Conservation (phyloP, 2,329 filamentous ascomycete species). For the Juglanconis oblonga region DNA sequence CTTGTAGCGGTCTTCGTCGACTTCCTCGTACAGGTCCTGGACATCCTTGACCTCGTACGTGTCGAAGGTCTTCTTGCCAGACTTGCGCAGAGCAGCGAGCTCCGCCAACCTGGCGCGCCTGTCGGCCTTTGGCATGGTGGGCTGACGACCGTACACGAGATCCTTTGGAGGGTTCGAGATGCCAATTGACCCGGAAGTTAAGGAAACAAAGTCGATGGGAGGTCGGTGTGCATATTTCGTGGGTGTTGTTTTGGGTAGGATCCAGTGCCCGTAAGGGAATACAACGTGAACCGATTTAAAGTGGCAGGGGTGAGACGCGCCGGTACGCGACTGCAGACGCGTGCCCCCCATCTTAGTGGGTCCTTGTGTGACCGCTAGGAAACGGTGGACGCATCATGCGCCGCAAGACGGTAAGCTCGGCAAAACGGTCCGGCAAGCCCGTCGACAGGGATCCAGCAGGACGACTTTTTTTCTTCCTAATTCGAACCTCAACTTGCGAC, state of each 20-base stretch:
- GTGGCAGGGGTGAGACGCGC: conserved; percentile 18
- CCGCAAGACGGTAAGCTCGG: too few species aligned
- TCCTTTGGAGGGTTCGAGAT: neutral
- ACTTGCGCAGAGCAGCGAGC: conserved; percentile 77
- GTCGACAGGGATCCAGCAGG: neutral
- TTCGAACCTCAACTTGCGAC: neutral
- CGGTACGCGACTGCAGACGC: conserved; percentile 9
- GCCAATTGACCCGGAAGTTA: conserved; percentile 1
- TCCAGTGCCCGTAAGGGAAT: neutral
- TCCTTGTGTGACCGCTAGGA: neutral
- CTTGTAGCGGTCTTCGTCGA: conserved; percentile 96
- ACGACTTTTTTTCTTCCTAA: conserved; percentile 1
- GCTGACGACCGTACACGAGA: conserved; percentile 1
- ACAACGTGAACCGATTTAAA: conserved; percentile 13
- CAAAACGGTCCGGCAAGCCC: neutral
- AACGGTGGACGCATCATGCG: too few species aligned
- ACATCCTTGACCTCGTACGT: conserved; percentile 84
- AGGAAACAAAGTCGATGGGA: neutral
- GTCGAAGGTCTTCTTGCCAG: conserved; percentile 88
- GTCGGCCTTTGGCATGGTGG: conserved; percentile 40
- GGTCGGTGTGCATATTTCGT: conserved; percentile 5
- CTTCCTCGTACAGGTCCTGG: conserved; percentile 86
- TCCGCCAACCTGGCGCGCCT: conserved; percentile 64
- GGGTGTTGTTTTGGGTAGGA: conserved; percentile 3
- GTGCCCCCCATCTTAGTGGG: neutral